Percentiles rank a stretch among this genome's conserved stretches.
phyloP scores from a whole-genome alignment of 495 filamentous ascomycete species.

The Tuber indicum region DNA sequence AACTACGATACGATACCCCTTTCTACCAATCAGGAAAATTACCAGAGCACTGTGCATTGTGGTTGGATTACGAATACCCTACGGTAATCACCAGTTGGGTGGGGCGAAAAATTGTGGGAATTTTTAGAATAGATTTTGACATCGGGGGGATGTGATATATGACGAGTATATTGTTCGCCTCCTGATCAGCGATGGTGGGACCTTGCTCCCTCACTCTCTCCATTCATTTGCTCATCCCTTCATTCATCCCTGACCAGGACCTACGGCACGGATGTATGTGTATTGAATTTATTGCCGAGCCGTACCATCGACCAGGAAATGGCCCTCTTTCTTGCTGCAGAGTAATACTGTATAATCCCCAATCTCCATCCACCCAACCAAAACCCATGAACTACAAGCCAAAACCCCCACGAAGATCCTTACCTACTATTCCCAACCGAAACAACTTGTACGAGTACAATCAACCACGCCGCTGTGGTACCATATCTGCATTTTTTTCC shows the following conservation, averaged over 20 bases:
- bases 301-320: not conserved
- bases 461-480: not conserved
- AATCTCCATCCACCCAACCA: not conserved
- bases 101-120: not conserved
- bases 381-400: not conserved
- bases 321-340: not conserved
- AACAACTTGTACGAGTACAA: not conserved
- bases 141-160: not conserved
- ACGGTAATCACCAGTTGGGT: not conserved
- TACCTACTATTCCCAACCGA: not conserved
- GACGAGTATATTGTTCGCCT: not conserved
- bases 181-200: not conserved
- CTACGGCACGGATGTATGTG: not conserved
- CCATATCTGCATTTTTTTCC: not conserved
- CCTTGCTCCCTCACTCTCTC: not conserved
- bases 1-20: no score
- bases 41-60: not conserved
- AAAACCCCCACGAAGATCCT: slow-evolving; percentile 1
- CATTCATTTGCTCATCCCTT: not conserved
- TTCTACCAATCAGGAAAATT: not conserved
- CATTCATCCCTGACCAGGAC: not conserved
- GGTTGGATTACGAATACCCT: not conserved
- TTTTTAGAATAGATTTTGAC: not conserved
- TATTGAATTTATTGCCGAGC: not conserved
- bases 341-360: not conserved